Conservation (phyloP, 1,284 basidiomycete species). For the Cryptococcus hybrid region DNA sequence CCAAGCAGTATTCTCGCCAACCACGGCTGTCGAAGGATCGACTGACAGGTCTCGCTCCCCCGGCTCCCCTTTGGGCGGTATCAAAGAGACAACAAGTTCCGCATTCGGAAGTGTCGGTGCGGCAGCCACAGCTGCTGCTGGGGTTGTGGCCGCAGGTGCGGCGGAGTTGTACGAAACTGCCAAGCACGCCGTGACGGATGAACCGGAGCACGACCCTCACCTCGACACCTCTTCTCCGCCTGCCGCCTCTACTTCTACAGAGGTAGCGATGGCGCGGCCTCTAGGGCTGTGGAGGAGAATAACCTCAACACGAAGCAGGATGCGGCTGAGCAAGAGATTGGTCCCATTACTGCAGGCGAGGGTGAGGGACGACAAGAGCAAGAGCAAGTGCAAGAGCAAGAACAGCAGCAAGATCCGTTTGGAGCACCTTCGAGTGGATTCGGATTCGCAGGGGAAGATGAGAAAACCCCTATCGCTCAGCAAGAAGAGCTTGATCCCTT, state of each 20-base stretch:
- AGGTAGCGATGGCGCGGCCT: neutral
- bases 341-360: neutral
- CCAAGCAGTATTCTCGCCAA: too few relatives aligned
- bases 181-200: constrained; percentile 24
- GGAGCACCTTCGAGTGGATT: constrained; percentile 7
- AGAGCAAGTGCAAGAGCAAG: too few relatives aligned
- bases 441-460: constrained; percentile 15
- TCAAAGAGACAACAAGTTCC: too few relatives aligned
- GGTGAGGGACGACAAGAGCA: constrained; percentile 1
- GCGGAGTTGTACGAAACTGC: constrained; percentile 24
- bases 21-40: too few relatives aligned
- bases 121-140: constrained; percentile 21
- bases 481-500: constrained; percentile 65
- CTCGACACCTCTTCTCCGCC: neutral
- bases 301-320: too few relatives aligned
- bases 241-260: neutral
- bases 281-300: too few relatives aligned
- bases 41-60: too few relatives aligned
- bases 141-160: constrained; percentile 23
- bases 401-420: constrained; percentile 25
- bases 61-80: constrained; percentile 4
- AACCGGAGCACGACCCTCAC: constrained; percentile 12
- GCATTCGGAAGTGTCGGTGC: constrained; percentile 20
- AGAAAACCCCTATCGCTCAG: constrained; percentile 21
- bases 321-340: too few relatives aligned